Evolutionary conservation across 106 monocot species (phyloP), one percentile per base, ranked within the genome.

Genomic region (Platanthera guangdongensis): DNA sequence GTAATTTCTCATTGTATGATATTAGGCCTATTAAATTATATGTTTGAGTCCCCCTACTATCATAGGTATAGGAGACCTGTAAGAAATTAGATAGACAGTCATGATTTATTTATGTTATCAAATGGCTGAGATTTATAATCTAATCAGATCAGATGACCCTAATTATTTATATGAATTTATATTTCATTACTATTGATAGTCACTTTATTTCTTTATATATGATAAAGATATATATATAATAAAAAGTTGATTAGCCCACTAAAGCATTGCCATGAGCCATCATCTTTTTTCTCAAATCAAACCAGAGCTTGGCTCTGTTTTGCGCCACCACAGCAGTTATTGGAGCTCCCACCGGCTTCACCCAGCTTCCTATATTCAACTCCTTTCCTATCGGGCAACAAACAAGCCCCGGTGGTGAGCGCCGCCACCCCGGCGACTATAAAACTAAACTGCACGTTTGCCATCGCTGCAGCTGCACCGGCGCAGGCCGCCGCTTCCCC

Each of bases 371-470:
- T n/a, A 22, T 76, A 76, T 63, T 76, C 64, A 19, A 10, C 48
- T 50, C 64, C 62, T 14, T 50, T 76, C 45, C 76, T 15, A 9
- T 63, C 76, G 11, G 32, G 60, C 76, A 62, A 19, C 9, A 76
- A 14, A 64, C 50, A 63, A 15, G 51, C 9, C 8, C 1, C n/a
- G 22, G 48, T 65, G 4, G 60, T n/a, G 5, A 76, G 16, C 62
- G 32, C 19, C 49, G 57, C 45, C 3, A 76, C 63, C 8, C 47
- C 49, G 4, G 76, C 76, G 0, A 76, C 76, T 64, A 64, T 65
- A 63, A 63, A 63, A 49, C 76, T 76, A 25, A 76, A 76, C 47
- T 64, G 76, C 76, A 76, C 16, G 10, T 76, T 76, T 22, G 76
- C 76, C 2, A 22, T 5, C 12, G 64, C 76, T 9, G 62, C 48